Conservation (phyloP, 2,329 filamentous ascomycete species). For the Didymella arachidicola region DNA sequence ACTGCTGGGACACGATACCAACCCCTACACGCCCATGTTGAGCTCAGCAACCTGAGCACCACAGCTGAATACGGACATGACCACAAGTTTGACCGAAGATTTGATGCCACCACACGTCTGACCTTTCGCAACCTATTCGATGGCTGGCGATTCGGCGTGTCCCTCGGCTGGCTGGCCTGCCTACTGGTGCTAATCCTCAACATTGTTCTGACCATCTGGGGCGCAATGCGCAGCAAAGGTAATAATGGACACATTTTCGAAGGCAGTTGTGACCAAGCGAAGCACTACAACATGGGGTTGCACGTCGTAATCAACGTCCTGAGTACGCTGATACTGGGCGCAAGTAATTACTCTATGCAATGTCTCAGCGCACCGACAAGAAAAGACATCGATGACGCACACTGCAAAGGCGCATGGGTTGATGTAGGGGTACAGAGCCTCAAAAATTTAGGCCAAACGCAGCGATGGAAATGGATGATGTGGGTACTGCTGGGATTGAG, state of each 20-base stretch:
- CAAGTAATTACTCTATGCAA: constrained; percentile 61
- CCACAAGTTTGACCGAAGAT: no score
- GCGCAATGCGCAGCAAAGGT: not conserved
- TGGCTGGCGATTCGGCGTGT: not conserved
- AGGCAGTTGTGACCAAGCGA: not conserved
- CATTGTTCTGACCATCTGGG: not conserved
- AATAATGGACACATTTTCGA: constrained; percentile 1
- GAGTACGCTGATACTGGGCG: constrained; percentile 55
- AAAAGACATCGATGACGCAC: not conserved
- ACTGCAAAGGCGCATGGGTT: not conserved
- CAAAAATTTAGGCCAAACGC: not conserved
- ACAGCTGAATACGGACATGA: no score
- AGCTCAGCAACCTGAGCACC: no score
- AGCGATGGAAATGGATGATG: no score
- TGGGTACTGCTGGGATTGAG: not conserved
- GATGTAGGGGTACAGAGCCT: not conserved
- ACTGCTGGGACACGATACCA: no score
- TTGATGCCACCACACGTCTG: not conserved
- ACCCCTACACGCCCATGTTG: no score
- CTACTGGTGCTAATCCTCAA: not conserved
- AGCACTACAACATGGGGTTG: constrained; percentile 24
- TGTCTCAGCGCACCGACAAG: constrained; percentile 57
- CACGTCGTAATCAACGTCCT: constrained; percentile 60
- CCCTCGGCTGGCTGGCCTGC: not conserved
- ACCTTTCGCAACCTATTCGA: not conserved